Percentiles rank a stretch among this genome's conserved stretches.
These are phyloP conservation scores for Hippophae tibetana DNA, from an alignment of 306 rosid species.

Conservation along the genomic window DNA sequence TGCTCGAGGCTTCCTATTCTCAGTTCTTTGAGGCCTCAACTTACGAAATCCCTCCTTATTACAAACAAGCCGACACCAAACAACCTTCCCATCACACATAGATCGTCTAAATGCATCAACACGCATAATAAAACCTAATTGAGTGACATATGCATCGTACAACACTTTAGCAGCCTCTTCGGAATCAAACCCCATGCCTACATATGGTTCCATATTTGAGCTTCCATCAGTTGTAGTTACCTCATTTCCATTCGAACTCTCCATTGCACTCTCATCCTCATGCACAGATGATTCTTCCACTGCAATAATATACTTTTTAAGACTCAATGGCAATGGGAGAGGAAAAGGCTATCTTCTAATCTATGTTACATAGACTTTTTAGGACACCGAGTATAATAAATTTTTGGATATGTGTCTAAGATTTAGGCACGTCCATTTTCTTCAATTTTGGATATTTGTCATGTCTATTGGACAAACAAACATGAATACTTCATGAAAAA, in stretches of 20 bases:
- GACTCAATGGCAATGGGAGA: background rate
- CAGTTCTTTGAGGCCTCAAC: conserved; percentile 34
- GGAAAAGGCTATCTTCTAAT: background rate
- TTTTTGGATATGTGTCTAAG: no score
- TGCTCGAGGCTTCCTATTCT: conserved; percentile 42
- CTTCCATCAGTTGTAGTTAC: conserved; percentile 10
- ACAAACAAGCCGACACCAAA: conserved; percentile 49
- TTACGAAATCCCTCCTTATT: conserved; percentile 49
- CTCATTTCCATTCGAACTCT: conserved; percentile 24
- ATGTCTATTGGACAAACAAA: no score
- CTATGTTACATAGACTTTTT: no score
- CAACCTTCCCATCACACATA: conserved; percentile 41
- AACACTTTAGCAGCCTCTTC: conserved; percentile 38
- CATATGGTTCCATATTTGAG: conserved; percentile 29
- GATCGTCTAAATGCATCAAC: conserved; percentile 46
- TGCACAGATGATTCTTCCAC: conserved; percentile 33
- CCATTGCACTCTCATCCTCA: conserved; percentile 29
- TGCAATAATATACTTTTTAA: conserved; percentile 17
- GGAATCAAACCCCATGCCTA: conserved; percentile 49
- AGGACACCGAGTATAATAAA: no score
- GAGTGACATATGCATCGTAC: conserved; percentile 39
- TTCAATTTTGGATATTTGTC: no score
- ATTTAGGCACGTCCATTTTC: no score
- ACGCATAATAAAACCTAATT: conserved; percentile 37
- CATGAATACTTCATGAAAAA: no score